Evolutionary conservation across 495 filamentous ascomycete genomes (phyloP).

Genomic region (Neurospora cerealis): DNA sequence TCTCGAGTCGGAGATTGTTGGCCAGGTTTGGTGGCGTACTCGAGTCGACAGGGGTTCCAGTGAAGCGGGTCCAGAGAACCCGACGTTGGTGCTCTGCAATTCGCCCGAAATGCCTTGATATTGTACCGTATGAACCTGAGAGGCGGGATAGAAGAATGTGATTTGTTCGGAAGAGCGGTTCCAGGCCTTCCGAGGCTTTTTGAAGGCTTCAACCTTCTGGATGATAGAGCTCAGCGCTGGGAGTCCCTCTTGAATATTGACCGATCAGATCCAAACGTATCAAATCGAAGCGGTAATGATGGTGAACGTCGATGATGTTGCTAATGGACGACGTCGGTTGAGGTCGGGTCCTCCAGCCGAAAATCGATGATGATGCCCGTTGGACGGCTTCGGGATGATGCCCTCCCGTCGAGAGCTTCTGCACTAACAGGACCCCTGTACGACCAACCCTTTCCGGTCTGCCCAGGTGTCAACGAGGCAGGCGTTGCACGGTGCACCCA

Average conservation of each 20-base stretch:
- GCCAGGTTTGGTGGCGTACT: slow-evolving; percentile 9
- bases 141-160: background rate
- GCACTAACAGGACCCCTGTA: background rate
- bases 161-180: background rate
- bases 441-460: background rate
- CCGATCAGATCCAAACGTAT: background rate
- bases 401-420: background rate
- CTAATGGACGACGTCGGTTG: background rate
- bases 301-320: background rate
- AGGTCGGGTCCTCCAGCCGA: background rate
- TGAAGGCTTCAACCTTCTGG: background rate
- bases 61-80: background rate
- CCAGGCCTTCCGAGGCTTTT: background rate
- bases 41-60: slow-evolving; percentile 12
- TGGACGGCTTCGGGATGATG: background rate
- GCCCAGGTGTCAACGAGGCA: background rate
- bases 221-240: background rate
- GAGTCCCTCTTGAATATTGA: background rate
- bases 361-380: background rate
- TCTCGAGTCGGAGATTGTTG: background rate
- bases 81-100: slow-evolving; percentile 17
- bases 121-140: background rate
- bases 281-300: background rate
- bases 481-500: background rate
- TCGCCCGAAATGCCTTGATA: slow-evolving; percentile 7